Evolutionary conservation across 2,329 filamentous ascomycete genomes (phyloP), one percentile per base, ranked within the genome.

Genomic region (Cladophialophora bantiana): DNA sequence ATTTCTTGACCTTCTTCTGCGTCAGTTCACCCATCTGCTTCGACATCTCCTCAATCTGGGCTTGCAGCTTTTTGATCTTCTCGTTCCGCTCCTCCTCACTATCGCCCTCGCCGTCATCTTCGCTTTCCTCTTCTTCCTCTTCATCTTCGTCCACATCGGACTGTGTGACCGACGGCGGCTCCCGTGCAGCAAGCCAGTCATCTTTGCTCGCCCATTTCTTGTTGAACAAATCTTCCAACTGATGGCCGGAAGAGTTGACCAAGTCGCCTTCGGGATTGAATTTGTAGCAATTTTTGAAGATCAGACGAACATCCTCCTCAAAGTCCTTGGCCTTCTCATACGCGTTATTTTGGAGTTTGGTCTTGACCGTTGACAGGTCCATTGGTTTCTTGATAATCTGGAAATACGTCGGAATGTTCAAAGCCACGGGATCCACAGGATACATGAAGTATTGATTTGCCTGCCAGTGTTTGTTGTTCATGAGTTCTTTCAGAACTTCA

Each of bases 381-480:
- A 98, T 99, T 0, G 95, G 95, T 77, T 94, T 93, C 83, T 97
- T 98, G 81, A 99, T 93, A 68, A 98, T 84, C 74, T 90, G 93
- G 77, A 95, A 92, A 77, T 99, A 99, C 31, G 90, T 90, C 0
- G 95, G 95, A 67, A 98, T 97, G 76, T 94, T 93, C 62, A 98
- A 83, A 0, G 94, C 94, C 40, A 98, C 94, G 0, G 95, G 93
- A 76, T 99, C 95, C 20, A 99, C 95, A 0, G 95, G 91, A 7
- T 86, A 81, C 73, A 92, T 82, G 81, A 99, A 99, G 66, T 91
- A 89, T 63, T 85, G 84, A 52, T 92, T 92, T 71, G 89, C 81
- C 1, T 80, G 75, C 64, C 83, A 84, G 75, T 97, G 86, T 77
- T 92, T 94, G 0, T 85, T 79, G 76, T 93, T 91, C 78, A 89